Evolutionary conservation across 106 monocot genomes (phyloP).

Genomic region (Dendrobium chrysotoxum): DNA sequence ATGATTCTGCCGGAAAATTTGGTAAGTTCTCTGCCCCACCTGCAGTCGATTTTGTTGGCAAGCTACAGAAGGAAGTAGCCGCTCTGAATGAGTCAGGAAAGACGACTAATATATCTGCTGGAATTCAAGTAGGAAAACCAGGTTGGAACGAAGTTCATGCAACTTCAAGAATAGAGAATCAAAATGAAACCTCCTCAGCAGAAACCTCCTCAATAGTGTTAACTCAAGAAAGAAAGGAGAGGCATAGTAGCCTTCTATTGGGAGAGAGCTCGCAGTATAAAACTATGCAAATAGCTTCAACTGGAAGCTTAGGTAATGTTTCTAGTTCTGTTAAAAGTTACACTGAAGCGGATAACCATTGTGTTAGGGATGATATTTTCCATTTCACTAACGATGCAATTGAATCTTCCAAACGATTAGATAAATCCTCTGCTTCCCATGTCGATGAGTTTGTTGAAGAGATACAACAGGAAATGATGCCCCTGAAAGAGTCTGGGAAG

Average conservation of each 20-base stretch:
- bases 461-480: slow-evolving; percentile 16
- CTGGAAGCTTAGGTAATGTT: slow-evolving; percentile 1
- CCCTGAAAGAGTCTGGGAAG: not conserved
- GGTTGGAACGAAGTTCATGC: not conserved
- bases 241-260: not conserved
- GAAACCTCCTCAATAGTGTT: not conserved
- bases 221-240: slow-evolving; percentile 8
- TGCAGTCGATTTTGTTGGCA: slow-evolving; percentile 10
- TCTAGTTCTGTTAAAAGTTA: not conserved
- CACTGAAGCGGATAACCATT: not conserved
- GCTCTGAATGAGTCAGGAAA: not conserved
- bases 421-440: slow-evolving; percentile 18
- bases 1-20: slow-evolving; percentile 12
- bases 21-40: slow-evolving; percentile 11
- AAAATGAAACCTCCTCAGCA: slow-evolving; percentile 1
- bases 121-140: not conserved
- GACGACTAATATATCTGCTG: not conserved
- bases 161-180: not conserved
- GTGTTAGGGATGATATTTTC: not conserved
- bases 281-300: not conserved
- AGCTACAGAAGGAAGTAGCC: slow-evolving; percentile 10
- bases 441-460: slow-evolving; percentile 29
- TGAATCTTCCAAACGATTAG: slow-evolving; percentile 14
- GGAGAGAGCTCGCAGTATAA: slow-evolving; percentile 9
- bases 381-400: slow-evolving; percentile 7